Evolutionary conservation across 2,329 filamentous ascomycete species (phyloP), one percentile per base, ranked within the genome.

Genomic region (Lachnellula subtilissima): DNA sequence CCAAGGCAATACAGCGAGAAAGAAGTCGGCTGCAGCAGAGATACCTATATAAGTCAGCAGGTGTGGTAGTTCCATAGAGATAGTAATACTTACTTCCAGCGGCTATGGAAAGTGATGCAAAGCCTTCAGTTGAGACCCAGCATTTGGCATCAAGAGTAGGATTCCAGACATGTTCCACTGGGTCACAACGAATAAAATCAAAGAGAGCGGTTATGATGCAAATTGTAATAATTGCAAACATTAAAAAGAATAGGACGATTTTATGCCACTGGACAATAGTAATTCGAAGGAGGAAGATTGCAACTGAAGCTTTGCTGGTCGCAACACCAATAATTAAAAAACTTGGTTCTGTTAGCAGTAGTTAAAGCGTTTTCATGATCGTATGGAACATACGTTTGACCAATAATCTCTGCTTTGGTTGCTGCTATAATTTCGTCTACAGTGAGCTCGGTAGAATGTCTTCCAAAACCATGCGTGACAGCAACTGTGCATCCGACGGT

Each of bases 1-100:
- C 73, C 73, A 75, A 1, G 73, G 73, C 22, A 75, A 59, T 2
- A 67, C 48, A 1, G 72, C 70, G 2, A 75, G 64, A 17, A 72
- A 63, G n/a, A 75, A 68, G 36, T 75, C 73, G 23, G 50, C 50
- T 12, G 37, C 35, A 36, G 54, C 35, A 3, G 59, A 57, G 12
- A 42, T 1, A 25, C 37, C 48, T 51, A 23, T 9, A 12, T 14
- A 9, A 15, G n/a, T 39, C 3, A 51, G 28, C 19, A 39, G 28
- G 28, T 9, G 28, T 32, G 28, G 28, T 32, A 32, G 8, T 9
- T 9, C 8, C 9, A 32, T 32, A 32, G 9, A 11, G 28, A 32
- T 11, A 32, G 9, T 11, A 28, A 9, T 39, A 40, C 3, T 14
- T 48, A 23, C 23, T 50, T 52, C 42, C 51, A 23, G 37, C 39